Evolutionary conservation across 148 eudicot species (phyloP).

Genomic region (Cornus florida): DNA sequence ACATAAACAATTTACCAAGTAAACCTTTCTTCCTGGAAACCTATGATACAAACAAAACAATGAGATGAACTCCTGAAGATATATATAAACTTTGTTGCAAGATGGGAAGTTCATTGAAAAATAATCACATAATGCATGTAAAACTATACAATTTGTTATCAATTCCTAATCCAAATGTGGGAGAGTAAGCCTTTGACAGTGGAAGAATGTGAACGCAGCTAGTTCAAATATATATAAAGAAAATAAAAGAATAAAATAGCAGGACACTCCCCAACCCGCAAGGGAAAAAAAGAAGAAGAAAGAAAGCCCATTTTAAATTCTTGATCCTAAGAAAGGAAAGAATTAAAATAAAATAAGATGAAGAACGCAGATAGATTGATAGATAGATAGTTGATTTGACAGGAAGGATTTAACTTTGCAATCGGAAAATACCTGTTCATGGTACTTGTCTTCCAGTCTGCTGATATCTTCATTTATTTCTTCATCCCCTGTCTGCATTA

Average conservation of each 20-base stretch:
- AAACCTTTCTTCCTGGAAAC: conserved; percentile 44
- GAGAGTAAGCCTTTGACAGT: neutral
- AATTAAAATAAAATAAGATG: neutral
- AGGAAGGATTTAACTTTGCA: neutral
- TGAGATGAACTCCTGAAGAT: conserved; percentile 13
- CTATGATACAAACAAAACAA: conserved; percentile 24
- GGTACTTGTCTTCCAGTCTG: conserved; percentile 36
- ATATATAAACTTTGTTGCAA: neutral
- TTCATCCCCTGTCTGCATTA: conserved; percentile 38
- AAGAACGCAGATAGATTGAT: too few relatives aligned
- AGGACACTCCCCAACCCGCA: neutral
- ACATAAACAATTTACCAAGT: conserved; percentile 36
- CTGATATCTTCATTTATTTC: conserved; percentile 41
- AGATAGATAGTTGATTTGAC: neutral
- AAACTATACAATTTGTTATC: neutral
- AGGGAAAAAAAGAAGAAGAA: neutral
- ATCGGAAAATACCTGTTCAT: conserved; percentile 41
- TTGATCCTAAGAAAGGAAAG: neutral
- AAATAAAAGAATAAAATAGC: neutral
- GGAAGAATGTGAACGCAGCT: conserved; percentile 1
- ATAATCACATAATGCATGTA: neutral
- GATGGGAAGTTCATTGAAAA: neutral
- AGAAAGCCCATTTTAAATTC: neutral
- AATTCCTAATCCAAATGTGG: neutral
- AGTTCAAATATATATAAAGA: neutral